phyloP scores from a whole-genome alignment of 75 land plant genomes.

The Isoetes taiwanensis region DNA sequence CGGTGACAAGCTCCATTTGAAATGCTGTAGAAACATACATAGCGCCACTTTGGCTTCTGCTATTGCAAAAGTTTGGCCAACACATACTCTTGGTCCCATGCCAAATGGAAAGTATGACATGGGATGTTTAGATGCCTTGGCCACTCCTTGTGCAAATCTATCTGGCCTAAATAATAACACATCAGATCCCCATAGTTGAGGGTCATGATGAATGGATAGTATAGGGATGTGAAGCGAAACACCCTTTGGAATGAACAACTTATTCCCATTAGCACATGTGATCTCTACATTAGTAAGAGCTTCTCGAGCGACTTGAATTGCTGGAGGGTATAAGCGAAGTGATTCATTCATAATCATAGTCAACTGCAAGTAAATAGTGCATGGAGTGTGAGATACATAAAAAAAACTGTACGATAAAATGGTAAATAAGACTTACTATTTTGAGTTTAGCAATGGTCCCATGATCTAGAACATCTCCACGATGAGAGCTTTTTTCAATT shows the following conservation, averaged over 20 bases:
- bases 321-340: slow-evolving; percentile 27
- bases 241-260: background rate
- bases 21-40: background rate
- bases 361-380: too few relatives aligned
- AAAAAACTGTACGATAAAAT: too few relatives aligned
- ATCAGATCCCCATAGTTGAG: background rate
- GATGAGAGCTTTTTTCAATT: background rate
- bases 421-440: too few relatives aligned
- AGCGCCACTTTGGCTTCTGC: background rate
- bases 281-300: too few relatives aligned
- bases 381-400: too few relatives aligned
- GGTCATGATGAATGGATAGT: background rate
- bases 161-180: background rate
- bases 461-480: background rate
- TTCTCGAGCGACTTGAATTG: slow-evolving; percentile 26
- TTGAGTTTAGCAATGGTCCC: slow-evolving; percentile 21
- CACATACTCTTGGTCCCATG: background rate
- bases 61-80: background rate
- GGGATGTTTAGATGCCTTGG: background rate
- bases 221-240: background rate
- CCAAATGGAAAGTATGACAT: background rate
- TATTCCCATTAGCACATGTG: slow-evolving; percentile 16
- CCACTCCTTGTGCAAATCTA: background rate
- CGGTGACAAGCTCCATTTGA: too few relatives aligned
- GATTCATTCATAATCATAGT: slow-evolving; percentile 28